phyloP scores from a whole-genome alignment of 2,329 filamentous ascomycete species.

The Aspergillus texensis region DNA sequence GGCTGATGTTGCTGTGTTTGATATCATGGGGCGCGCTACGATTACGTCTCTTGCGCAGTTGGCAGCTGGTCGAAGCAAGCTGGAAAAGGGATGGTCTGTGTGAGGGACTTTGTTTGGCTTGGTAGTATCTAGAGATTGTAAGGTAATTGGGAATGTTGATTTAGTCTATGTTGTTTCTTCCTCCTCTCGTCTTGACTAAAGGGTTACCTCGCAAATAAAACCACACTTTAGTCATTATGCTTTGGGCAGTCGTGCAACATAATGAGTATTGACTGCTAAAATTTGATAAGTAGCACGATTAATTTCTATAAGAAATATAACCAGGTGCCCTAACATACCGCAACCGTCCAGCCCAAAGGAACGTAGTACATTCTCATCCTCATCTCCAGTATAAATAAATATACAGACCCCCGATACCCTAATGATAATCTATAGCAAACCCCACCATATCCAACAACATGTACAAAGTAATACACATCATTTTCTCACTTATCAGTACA shows the following conservation, averaged over 20 bases:
- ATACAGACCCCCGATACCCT: no score
- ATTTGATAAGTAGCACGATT: no score
- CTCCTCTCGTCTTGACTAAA: neutral
- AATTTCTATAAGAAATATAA: no score
- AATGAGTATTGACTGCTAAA: no score
- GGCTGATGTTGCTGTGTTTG: constrained; percentile 12
- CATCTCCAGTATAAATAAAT: no score
- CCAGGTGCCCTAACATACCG: no score
- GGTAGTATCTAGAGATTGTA: neutral
- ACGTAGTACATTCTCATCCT: neutral
- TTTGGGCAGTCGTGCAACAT: no score
- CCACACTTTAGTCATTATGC: no score
- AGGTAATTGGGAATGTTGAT: neutral
- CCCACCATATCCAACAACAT: neutral
- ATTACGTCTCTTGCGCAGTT: constrained; percentile 4
- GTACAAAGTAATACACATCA: neutral
- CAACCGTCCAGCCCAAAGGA: no score
- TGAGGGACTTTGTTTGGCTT: neutral
- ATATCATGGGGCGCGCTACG: constrained; percentile 11
- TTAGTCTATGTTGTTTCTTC: neutral
- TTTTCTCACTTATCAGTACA: neutral
- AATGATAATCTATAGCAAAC: neutral
- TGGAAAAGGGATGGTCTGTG: neutral
- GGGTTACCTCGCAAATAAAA: no score
- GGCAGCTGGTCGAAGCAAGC: constrained; percentile 4